Percentiles rank a stretch among this genome's conserved stretches.
Evolutionary conservation across 106 monocot species (phyloP).

Genomic region (Phalaenopsis equestris): DNA sequence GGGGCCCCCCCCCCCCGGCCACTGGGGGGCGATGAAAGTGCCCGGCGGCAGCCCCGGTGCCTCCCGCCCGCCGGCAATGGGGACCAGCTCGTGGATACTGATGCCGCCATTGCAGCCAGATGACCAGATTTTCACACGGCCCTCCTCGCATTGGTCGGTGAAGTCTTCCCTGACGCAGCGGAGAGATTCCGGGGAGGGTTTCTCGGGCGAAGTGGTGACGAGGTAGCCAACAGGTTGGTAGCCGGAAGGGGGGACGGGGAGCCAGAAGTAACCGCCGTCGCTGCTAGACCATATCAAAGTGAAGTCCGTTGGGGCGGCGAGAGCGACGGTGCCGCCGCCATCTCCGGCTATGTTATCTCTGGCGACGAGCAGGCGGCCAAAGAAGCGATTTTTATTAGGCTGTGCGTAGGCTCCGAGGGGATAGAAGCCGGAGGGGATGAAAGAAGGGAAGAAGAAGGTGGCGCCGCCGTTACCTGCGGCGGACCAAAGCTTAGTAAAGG

Average conservation of each 20-base stretch:
- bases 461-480: slow-evolving; percentile 41
- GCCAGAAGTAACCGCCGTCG: slow-evolving; percentile 67
- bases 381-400: slow-evolving; percentile 53
- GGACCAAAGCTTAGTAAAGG: slow-evolving; percentile 64
- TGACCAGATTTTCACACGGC: slow-evolving; percentile 28
- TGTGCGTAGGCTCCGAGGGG: slow-evolving; percentile 54
- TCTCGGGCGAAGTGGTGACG: slow-evolving; percentile 49
- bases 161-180: slow-evolving; percentile 58
- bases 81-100: slow-evolving; percentile 23
- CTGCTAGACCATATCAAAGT: slow-evolving; percentile 8
- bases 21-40: slow-evolving; percentile 41
- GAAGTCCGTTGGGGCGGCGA: slow-evolving; percentile 48
- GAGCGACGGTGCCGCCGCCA: slow-evolving; percentile 8
- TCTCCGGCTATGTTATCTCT: slow-evolving; percentile 11
- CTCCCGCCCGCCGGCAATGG: slow-evolving; percentile 16
- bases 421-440: slow-evolving; percentile 48
- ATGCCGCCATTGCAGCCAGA: slow-evolving; percentile 15
- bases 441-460: slow-evolving; percentile 51
- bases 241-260: slow-evolving; percentile 56
- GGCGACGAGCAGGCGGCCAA: slow-evolving; percentile 51
- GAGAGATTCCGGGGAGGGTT: slow-evolving; percentile 40
- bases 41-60: slow-evolving; percentile 40
- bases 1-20: slow-evolving; percentile 16
- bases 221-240: slow-evolving; percentile 55
- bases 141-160: slow-evolving; percentile 46